phyloP scores from a whole-genome alignment of 2,329 filamentous ascomycete genomes.

The Alternaria atra region DNA sequence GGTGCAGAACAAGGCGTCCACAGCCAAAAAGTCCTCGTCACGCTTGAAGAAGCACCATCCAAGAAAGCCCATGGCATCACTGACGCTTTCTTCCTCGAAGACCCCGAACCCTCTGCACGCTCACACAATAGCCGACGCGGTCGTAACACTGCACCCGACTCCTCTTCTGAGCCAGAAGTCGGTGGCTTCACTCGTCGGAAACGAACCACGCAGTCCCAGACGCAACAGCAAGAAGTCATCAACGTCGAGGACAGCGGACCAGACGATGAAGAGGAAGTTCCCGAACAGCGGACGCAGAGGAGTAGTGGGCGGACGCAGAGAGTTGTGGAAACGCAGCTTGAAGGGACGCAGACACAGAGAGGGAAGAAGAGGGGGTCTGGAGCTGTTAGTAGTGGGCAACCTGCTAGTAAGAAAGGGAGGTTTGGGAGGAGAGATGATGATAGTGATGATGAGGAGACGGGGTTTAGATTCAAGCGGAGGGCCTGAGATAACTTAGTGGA shows the following conservation, averaged over 20 bases:
- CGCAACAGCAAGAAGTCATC: conserved; percentile 27
- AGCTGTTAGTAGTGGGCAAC: conserved; percentile 32
- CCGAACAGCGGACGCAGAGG: conserved; percentile 28
- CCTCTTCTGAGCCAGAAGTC: conserved; percentile 38
- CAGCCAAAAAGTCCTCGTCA: conserved; percentile 69
- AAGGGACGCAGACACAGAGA: conserved; percentile 39
- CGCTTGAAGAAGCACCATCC: conserved; percentile 72
- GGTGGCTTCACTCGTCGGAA: conserved; percentile 43
- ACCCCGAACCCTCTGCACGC: conserved; percentile 28
- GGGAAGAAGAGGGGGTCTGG: conserved; percentile 42
- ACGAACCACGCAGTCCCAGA: conserved; percentile 12
- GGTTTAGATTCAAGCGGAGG: conserved; percentile 62
- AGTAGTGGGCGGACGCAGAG: conserved; percentile 38
- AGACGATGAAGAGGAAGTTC: conserved; percentile 37
- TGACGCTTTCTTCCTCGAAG: conserved; percentile 77
- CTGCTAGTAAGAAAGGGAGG: conserved; percentile 41
- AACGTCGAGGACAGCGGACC: conserved; percentile 45
- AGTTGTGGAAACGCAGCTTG: conserved; percentile 42
- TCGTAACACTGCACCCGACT: conserved; percentile 18
- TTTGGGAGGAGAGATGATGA: conserved; percentile 52
- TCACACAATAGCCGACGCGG: conserved; percentile 21
- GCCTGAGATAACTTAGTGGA: conserved; percentile 1
- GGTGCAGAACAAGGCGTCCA: conserved; percentile 51
- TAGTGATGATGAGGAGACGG: conserved; percentile 66
- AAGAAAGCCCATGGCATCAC: conserved; percentile 77